Evolutionary conservation across 2,329 filamentous ascomycete genomes (phyloP).

Genomic region (Penicillium sumatraense): DNA sequence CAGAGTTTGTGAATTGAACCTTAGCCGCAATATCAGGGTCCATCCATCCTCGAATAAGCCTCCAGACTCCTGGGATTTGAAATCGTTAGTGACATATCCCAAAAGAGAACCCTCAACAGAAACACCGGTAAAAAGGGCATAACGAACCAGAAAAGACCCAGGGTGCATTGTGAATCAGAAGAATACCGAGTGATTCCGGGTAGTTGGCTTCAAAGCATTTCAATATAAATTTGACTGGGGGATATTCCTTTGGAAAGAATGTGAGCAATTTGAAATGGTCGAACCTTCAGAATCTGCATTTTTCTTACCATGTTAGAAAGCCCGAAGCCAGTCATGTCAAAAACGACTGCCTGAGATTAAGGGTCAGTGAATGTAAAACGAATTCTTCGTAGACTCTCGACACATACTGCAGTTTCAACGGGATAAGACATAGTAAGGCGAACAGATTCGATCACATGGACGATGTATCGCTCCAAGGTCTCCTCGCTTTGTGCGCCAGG

Average conservation of each 20-base stretch:
- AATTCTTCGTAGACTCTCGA: constrained; percentile 35
- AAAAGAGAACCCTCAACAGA: neutral
- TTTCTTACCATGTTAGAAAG: constrained; percentile 82
- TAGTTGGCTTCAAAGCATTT: constrained; percentile 98
- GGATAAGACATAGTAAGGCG: constrained; percentile 76
- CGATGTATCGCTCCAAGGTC: constrained; percentile 82
- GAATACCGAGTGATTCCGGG: constrained; percentile 82
- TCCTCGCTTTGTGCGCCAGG: constrained; percentile 81
- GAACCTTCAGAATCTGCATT: neutral
- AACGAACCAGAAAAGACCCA: constrained; percentile 86
- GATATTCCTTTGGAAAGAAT: constrained; percentile 71
- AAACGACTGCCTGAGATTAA: constrained; percentile 73
- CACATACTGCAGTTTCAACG: constrained; percentile 80
- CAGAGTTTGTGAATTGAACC: constrained; percentile 84
- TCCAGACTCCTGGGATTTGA: constrained; percentile 76
- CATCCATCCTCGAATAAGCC: constrained; percentile 90
- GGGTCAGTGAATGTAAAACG: constrained; percentile 2
- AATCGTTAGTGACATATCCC: neutral
- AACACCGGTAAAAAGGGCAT: neutral
- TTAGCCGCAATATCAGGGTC: constrained; percentile 94
- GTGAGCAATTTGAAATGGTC: too few relatives aligned
- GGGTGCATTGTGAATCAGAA: constrained; percentile 89
- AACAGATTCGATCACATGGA: constrained; percentile 92
- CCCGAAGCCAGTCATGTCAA: constrained; percentile 93
- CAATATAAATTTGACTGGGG: constrained; percentile 96